Evolutionary conservation across 2,329 filamentous ascomycete species (phyloP).

Genomic region (Talaromyces sp.): DNA sequence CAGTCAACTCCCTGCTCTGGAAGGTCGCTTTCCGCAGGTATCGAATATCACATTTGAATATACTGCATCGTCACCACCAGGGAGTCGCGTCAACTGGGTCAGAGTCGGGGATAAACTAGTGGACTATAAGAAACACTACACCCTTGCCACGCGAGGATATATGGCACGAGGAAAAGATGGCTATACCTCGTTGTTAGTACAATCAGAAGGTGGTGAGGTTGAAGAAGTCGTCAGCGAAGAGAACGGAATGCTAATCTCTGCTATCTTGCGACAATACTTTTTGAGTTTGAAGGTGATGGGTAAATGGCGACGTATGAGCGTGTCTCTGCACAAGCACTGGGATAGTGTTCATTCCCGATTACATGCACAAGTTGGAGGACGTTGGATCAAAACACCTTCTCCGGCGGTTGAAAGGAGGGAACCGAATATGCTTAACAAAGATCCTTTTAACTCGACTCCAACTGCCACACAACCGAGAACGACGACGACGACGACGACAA

Average conservation of each 20-base stretch:
- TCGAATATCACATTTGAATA: constrained; percentile 76
- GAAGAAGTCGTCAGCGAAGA: constrained; percentile 81
- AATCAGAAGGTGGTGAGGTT: constrained; percentile 70
- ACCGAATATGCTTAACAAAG: constrained; percentile 41
- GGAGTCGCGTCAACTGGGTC: constrained; percentile 62
- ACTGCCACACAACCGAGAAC: background rate
- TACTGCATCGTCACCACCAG: constrained; percentile 59
- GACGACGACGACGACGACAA: constrained; percentile 4
- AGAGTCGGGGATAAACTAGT: constrained; percentile 61
- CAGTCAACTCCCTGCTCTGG: constrained; percentile 73
- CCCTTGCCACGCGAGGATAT: constrained; percentile 77
- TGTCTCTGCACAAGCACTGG: constrained; percentile 64
- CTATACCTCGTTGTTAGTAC: constrained; percentile 70
- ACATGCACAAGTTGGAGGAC: constrained; percentile 41
- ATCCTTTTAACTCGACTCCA: constrained; percentile 21
- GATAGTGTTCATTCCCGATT: constrained; percentile 60
- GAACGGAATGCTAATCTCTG: constrained; percentile 80
- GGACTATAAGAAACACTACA: constrained; percentile 63
- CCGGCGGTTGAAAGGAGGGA: constrained; percentile 20
- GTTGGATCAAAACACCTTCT: constrained; percentile 48
- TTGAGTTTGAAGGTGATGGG: constrained; percentile 78
- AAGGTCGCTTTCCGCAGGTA: constrained; percentile 82
- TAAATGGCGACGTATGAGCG: constrained; percentile 70
- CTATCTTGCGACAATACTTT: constrained; percentile 86
- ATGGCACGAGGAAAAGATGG: constrained; percentile 89